These are phyloP conservation scores for Kluyveromyces wickerhamii DNA, from an alignment of 805 yeast species.

Conservation along the genomic window DNA sequence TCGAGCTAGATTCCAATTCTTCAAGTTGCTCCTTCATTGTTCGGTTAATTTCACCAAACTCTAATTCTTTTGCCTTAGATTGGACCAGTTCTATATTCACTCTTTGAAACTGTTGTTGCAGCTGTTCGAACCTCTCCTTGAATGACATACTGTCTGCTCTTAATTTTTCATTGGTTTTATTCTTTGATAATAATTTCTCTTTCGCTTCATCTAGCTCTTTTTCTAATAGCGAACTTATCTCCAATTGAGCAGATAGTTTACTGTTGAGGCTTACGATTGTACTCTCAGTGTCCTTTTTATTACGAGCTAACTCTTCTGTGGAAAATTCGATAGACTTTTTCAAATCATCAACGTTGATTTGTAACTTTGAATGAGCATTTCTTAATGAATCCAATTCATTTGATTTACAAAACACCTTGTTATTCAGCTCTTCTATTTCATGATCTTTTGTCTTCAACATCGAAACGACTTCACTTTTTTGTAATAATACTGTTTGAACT, in stretches of 20 bases:
- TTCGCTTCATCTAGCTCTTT: conserved; percentile 25
- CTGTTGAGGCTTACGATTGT: conserved; percentile 20
- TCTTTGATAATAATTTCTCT: conserved; percentile 14
- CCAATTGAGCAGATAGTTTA: conserved; percentile 31
- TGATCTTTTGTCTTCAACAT: conserved; percentile 7
- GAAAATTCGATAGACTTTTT: neutral
- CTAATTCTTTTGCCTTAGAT: conserved; percentile 22
- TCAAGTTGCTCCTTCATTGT: conserved; percentile 15
- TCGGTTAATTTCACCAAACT: conserved; percentile 23
- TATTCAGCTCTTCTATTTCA: conserved; percentile 15
- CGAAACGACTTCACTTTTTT: conserved; percentile 19
- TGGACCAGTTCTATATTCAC: conserved; percentile 25
- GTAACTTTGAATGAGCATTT: neutral
- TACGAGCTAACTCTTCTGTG: neutral
- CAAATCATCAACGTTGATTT: neutral
- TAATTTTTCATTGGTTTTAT: conserved; percentile 12
- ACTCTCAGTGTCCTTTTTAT: neutral
- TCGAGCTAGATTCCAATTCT: conserved; percentile 10
- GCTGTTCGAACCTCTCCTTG: conserved; percentile 15
- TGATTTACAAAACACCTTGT: conserved; percentile 9
- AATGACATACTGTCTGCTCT: conserved; percentile 14
- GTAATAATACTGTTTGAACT: conserved; percentile 16
- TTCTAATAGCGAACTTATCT: conserved; percentile 25
- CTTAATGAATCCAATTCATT: conserved; percentile 7
- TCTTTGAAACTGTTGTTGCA: conserved; percentile 26